These are phyloP conservation scores for Leccinum griseonigrum DNA, from an alignment of 1,284 basidiomycete species.

Conservation along the genomic window DNA sequence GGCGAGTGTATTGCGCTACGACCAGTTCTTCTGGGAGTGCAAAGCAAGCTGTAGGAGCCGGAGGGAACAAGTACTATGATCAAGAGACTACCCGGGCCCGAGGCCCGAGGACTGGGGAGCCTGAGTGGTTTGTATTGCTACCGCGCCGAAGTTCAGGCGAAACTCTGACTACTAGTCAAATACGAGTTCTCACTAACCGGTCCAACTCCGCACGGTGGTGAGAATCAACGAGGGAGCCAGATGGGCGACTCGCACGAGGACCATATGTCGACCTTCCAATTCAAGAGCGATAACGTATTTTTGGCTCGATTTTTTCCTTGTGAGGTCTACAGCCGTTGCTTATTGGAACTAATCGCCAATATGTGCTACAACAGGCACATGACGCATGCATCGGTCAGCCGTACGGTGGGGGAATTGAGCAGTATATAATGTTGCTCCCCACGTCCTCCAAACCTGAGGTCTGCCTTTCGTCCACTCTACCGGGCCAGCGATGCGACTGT, in stretches of 20 bases:
- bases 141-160: no score
- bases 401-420: neutral
- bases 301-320: neutral
- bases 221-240: neutral
- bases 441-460: neutral
- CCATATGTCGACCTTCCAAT: conserved; percentile 10
- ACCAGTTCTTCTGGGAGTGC: no score
- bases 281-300: conserved; percentile 1
- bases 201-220: neutral
- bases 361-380: neutral
- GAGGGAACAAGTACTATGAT: no score
- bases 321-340: neutral
- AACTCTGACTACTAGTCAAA: no score
- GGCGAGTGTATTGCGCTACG: no score
- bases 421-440: conserved; percentile 10
- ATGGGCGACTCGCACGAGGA: neutral
- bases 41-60: no score
- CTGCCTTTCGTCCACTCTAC: neutral
- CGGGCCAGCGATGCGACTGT: conserved; percentile 5
- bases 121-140: no score
- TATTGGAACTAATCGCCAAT: neutral
- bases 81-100: no score
- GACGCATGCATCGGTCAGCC: neutral
- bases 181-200: neutral
- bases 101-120: no score